phyloP scores from a whole-genome alignment of 129 eudicot genomes.

The Centella asiatica region DNA sequence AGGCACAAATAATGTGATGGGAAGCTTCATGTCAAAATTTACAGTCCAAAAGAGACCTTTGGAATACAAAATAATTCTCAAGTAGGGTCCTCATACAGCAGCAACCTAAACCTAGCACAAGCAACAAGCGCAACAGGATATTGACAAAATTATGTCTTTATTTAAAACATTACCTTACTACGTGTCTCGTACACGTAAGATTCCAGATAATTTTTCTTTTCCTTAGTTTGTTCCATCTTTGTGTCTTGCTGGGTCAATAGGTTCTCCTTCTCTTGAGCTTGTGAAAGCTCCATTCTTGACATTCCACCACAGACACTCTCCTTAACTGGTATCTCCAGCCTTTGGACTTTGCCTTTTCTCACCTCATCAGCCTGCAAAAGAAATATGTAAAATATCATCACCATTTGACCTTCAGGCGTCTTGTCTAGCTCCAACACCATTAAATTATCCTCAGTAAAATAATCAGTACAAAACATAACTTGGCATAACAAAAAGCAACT shows the following conservation, averaged over 20 bases:
- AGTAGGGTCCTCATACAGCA: neutral
- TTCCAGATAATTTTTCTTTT: conserved; percentile 80
- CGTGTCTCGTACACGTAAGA: conserved; percentile 93
- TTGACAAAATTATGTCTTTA: neutral
- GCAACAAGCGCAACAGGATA: neutral
- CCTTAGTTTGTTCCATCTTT: conserved; percentile 82
- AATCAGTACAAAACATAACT: neutral
- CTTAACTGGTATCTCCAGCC: conserved; percentile 41
- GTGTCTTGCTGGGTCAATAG: conserved; percentile 65
- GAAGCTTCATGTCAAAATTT: no score
- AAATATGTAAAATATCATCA: neutral
- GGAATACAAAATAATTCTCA: neutral
- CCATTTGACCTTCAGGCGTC: neutral
- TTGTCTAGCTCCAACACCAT: neutral
- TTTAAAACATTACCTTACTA: conserved; percentile 47
- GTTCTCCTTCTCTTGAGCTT: conserved; percentile 64
- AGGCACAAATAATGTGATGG: no score
- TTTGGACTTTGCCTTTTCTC: conserved; percentile 30
- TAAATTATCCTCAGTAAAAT: neutral
- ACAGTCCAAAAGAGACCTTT: no score
- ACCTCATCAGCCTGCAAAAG: conserved; percentile 37
- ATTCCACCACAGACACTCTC: conserved; percentile 47
- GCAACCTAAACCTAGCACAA: neutral
- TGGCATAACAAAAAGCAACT: neutral
- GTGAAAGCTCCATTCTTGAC: conserved; percentile 35